Evolutionary conservation across 1,284 basidiomycete species (phyloP), one percentile per base, ranked within the genome.

Genomic region (Trametes pubescens): DNA sequence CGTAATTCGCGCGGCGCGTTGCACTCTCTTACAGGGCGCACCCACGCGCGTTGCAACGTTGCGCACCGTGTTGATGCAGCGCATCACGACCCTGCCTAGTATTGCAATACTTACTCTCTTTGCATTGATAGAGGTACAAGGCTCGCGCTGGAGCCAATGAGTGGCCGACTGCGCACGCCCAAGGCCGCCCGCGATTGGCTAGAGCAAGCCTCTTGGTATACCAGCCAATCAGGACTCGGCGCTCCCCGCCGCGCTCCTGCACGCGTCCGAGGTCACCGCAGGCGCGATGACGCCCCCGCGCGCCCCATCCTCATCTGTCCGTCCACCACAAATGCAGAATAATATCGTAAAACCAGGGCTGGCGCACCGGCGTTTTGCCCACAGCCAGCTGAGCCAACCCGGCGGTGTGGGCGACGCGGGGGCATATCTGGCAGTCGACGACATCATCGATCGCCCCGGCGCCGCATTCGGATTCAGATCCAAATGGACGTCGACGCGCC

Each of bases 401-500:
- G 7, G 47, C 47, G 14, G 29, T 10, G 46, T 7, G 10, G 48
- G 21, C n/a, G n/a, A 32, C 16, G 55, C 40, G 54, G 21, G 47
- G 35, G 47, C 52, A 43, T 57, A 57, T 57, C 46, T 49, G 56
- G 57, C 57, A 47, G 57, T 4, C 34, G 48, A 11, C 29, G 7
- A 43, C 29, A 59, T 21, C 51, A 32, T 35, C 47, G 40, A 58
- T 40, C 57, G 49, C 48, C 26, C 32, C 48, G 21, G 22, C 48
- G 21, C n/a, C 51, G 51, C 37, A 38, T 35, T 56, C 60, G 60
- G 60, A 61, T 32, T 61, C 60, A 61, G 60, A 56, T 61, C 29
- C 60, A 56, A 61, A 61, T 56, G 60, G 60, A 61, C 60, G 38
- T 56, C 53, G 60, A 56, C 60, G 38, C 18, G 40, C 40, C 40